A percentile compares a stretch with the other conserved stretches of the same genome.
Evolutionary conservation across 306 rosid species (phyloP).

Genomic region (Abrus precatorius): DNA sequence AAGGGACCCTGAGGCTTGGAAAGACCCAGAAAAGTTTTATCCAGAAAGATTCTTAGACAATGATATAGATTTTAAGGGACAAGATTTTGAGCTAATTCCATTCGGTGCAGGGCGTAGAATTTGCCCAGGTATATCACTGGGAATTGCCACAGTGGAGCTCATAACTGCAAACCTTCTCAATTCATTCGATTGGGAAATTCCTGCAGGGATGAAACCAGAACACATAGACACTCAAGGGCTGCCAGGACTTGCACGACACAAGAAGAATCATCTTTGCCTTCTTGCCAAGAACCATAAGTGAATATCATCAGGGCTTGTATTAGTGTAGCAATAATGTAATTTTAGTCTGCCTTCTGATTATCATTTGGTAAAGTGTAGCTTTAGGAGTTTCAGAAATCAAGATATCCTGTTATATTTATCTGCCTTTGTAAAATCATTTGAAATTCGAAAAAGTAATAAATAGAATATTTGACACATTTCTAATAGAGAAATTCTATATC

Average conservation of each 20-base stretch:
- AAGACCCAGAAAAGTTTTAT: too few species aligned
- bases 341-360: background rate
- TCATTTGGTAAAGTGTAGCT: background rate
- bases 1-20: too few species aligned
- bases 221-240: conserved; percentile 18
- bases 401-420: too few species aligned
- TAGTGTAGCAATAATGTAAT: background rate
- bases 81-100: conserved; percentile 19
- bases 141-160: conserved; percentile 3
- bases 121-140: conserved; percentile 19
- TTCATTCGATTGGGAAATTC: conserved; percentile 34
- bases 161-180: conserved; percentile 29
- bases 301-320: background rate
- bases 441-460: background rate
- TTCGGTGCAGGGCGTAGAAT: conserved; percentile 38
- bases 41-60: too few species aligned
- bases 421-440: background rate
- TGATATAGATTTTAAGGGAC: background rate
- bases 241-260: conserved; percentile 29
- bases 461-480: background rate
- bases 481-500: too few species aligned
- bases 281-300: background rate
- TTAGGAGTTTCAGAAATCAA: background rate
- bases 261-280: conserved; percentile 36
- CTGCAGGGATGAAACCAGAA: conserved; percentile 4